Conservation (phyloP, 1,284 basidiomycete genomes). For the Cutaneotrichosporon dermatis region DNA sequence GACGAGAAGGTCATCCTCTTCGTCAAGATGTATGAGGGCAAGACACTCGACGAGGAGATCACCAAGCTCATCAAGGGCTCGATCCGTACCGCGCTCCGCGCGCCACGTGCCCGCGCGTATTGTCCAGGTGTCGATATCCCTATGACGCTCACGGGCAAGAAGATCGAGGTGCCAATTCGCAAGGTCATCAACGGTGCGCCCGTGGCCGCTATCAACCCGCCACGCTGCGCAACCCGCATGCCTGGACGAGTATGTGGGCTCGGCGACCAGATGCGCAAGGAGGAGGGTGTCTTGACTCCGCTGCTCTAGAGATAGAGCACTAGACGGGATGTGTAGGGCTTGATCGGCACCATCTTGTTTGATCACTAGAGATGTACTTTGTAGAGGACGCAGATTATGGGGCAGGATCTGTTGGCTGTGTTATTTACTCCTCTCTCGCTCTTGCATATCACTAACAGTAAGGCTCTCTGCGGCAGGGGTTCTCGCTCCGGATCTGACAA, state of each 20-base stretch:
- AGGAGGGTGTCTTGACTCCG: conserved; percentile 38
- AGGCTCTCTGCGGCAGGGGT: too few species aligned
- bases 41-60: conserved; percentile 55
- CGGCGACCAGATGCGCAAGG: conserved; percentile 55
- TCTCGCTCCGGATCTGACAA: too few species aligned
- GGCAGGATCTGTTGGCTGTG: not conserved
- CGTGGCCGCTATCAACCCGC: conserved; percentile 65
- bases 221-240: conserved; percentile 72
- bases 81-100: conserved; percentile 64
- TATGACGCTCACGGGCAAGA: conserved; percentile 80
- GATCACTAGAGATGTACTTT: not conserved
- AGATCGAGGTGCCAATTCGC: conserved; percentile 59
- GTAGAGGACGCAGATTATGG: not conserved
- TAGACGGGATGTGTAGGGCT: not conserved
- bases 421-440: too few species aligned
- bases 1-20: conserved; percentile 82
- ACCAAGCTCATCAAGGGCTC: conserved; percentile 60
- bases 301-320: not conserved
- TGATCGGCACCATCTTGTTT: not conserved
- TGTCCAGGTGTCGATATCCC: conserved; percentile 66
- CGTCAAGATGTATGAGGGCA: conserved; percentile 59
- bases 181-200: conserved; percentile 73
- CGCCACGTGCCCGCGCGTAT: conserved; percentile 69
- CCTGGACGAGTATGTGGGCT: conserved; percentile 61
- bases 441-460: too few species aligned